Base-by-base conservation (phyloP, 2,329 filamentous ascomycete genomes). In the Fusarium torulosum region DNA sequence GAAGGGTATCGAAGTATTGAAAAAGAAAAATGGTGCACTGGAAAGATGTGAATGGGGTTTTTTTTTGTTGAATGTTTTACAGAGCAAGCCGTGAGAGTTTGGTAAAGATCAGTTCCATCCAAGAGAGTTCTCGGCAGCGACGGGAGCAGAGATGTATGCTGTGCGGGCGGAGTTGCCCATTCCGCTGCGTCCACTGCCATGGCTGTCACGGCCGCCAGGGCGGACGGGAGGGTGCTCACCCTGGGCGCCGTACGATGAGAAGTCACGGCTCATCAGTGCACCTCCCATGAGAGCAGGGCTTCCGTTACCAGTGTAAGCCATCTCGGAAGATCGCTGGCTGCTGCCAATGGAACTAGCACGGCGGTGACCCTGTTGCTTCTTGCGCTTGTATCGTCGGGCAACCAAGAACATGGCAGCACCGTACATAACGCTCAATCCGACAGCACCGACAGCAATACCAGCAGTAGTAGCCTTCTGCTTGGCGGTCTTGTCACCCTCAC, bases 321-420 rank as follows among this genome's bases (percentile, higher is more conserved):
- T 87, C 62, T 86, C 83, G 3, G 84, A 83, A 2, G 81, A 79
- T 38, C 62, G 70, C 37, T 78, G 73, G 71, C 75, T 81, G 68
- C 83, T 85, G 47, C 84, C 85, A 64, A 95, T 81, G 44, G 93
- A 96, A 84, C 89, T 93, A 52, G 90, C 85, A 61, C 93, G 91
- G 74, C 89, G 87, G 81, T 96, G 92, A 50, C 88, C 83, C 76
- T 91, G 87, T 79, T 89, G 87, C 80, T 89, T 91, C 85, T 91
- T 93, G 82, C 91, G 90, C 85, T 94, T 93, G 86, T 97, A 97
- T 62, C 94, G 88, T 64, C 94, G 90, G 49, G 94, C 94, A 70
- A 97, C 88, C 74, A 96, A 90, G 82, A 97, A 95, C 94, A 97
- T 97, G 77, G 93, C 94, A 14, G 91, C 92, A 75, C 94, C 94